Percentiles rank a stretch among this genome's conserved stretches.
phyloP scores from a whole-genome alignment of 2,329 filamentous ascomycete species.

The Neofusicoccum sp. region DNA sequence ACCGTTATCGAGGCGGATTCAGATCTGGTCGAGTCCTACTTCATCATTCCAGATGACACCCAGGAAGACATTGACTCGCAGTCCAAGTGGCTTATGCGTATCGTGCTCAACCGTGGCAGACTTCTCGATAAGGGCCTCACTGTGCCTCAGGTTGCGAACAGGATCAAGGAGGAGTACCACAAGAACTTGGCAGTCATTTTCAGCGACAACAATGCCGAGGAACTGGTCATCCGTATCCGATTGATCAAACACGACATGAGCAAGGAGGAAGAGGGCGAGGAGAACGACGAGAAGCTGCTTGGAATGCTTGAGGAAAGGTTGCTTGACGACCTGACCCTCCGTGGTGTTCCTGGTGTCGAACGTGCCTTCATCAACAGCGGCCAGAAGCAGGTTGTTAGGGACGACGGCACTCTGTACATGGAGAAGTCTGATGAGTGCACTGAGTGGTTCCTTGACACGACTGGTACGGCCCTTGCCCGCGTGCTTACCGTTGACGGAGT shows the following conservation, averaged over 20 bases:
- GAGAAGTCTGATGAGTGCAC: slow-evolving; percentile 70
- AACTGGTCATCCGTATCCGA: slow-evolving; percentile 90
- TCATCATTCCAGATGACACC: slow-evolving; percentile 85
- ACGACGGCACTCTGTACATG: slow-evolving; percentile 63
- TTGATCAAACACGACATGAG: slow-evolving; percentile 61
- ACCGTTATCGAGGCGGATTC: slow-evolving; percentile 85
- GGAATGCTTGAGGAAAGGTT: slow-evolving; percentile 86
- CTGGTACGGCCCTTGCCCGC: slow-evolving; percentile 79
- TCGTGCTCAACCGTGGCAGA: slow-evolving; percentile 89
- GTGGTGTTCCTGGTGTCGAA: slow-evolving; percentile 84
- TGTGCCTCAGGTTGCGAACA: slow-evolving; percentile 84
- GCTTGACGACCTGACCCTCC: slow-evolving; percentile 84
- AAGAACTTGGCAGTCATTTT: slow-evolving; percentile 88
- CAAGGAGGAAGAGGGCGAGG: slow-evolving; percentile 75
- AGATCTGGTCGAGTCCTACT: slow-evolving; percentile 97
- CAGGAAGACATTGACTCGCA: slow-evolving; percentile 62
- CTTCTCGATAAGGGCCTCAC: slow-evolving; percentile 90
- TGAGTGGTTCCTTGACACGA: slow-evolving; percentile 96
- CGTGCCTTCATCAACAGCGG: slow-evolving; percentile 79
- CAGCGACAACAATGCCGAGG: slow-evolving; percentile 96
- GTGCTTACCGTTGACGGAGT: slow-evolving; percentile 87
- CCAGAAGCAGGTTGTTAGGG: slow-evolving; percentile 53
- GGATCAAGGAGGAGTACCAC: slow-evolving; percentile 85
- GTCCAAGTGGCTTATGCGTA: slow-evolving; percentile 92
- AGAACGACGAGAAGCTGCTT: slow-evolving; percentile 71